Evolutionary conservation across 305 asterid genomes (phyloP).

Genomic region (Fraxinus xanthoxyloides): DNA sequence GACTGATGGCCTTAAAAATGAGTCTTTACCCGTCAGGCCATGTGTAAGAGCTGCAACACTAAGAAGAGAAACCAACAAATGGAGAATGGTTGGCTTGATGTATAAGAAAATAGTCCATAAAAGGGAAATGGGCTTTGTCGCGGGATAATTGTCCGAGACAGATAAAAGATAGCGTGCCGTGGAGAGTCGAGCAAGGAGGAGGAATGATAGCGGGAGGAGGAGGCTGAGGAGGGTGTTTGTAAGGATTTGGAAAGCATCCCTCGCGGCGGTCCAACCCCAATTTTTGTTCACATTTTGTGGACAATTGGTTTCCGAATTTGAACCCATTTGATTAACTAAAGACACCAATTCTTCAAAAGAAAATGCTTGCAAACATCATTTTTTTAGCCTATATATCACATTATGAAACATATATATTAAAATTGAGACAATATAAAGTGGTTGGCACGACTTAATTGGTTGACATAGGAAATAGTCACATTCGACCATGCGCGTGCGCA

Average conservation of each 20-base stretch:
- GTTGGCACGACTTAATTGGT: constrained; percentile 37
- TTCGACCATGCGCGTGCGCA: not conserved
- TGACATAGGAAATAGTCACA: not conserved
- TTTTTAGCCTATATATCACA: not conserved
- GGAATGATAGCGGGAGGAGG: constrained; percentile 76
- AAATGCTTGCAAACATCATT: not conserved
- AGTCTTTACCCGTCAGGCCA: constrained; percentile 30
- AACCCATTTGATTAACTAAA: constrained; percentile 16
- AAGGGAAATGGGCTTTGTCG: constrained; percentile 14
- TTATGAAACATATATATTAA: not conserved
- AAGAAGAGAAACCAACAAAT: constrained; percentile 39
- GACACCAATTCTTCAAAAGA: not conserved
- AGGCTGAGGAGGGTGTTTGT: constrained; percentile 63
- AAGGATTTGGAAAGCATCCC: constrained; percentile 39
- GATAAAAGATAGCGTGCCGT: constrained; percentile 48
- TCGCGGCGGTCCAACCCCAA: not conserved
- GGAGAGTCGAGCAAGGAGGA: constrained; percentile 69
- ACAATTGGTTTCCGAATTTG: constrained; percentile 9
- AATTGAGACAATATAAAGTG: constrained; percentile 24
- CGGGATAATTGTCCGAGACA: constrained; percentile 21
- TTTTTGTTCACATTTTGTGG: not conserved
- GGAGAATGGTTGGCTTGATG: constrained; percentile 42
- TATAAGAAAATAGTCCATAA: constrained; percentile 34
- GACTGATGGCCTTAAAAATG: not conserved
- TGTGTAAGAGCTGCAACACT: constrained; percentile 41